Base-by-base conservation (phyloP, 768 basidiomycete species). In the Lentinula boryana region DNA sequence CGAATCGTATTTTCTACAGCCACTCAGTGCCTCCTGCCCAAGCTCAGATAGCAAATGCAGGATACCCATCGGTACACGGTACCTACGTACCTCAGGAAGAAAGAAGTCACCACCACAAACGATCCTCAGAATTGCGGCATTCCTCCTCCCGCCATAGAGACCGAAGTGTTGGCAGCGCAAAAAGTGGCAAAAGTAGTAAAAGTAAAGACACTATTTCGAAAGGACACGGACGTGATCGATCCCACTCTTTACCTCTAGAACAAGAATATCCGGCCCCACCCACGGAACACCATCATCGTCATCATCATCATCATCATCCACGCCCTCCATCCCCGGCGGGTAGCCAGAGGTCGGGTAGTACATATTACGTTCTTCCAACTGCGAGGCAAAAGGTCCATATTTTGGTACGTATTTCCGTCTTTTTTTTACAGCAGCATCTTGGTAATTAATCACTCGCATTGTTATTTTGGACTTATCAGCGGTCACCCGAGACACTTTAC, bases 361-460 rank as follows among this genome's bases (percentile, higher is more conserved):
- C 88, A 3, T 91, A 89, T 75, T 90, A 89, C 68, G 82, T 89
- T 64, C 78, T 88, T 43, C 87, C 87, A 3, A 78, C 81, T 10
- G 81, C 82, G 10, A 85, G 86, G n/a, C 87, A 88, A 68, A 91
- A 89, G 66, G 81, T 89, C 60, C 87, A 86, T 69, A 80, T 88
- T 63, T 78, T 90, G 66, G 89, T 89, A 73, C 79, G 89, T 80
- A 12, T 36, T 67, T n/a, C n/a, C 54, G 31, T 65, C 53, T 53
- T 36, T 54, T 44, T 33, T 32, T 48, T 53, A 8, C 13, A n/a
- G 51, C 61, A 66, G 21, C 58, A 56, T 58, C 56, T 41, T 56
- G 50, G 52, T 55, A 43, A 60, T 65, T 59, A 62, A 64, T 61
- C 66, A 51, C 71, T 41, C 75, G 72, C 67, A 63, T 21, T 21